Conservation (phyloP, 768 basidiomycete genomes). For the Amanita jacksonii region DNA sequence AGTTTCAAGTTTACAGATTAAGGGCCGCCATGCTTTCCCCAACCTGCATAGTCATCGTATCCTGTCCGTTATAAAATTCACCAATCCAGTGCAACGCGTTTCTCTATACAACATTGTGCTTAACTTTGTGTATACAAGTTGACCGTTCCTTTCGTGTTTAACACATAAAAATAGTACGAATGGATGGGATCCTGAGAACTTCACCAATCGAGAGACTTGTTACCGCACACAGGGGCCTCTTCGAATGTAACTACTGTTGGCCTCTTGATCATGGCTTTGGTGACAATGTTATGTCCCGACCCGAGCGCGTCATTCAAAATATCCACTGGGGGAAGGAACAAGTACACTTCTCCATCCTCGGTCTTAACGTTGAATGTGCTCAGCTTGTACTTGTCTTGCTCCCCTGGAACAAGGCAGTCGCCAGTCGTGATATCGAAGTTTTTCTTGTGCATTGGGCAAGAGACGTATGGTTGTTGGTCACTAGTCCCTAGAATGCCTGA, state of each 20-base stretch:
- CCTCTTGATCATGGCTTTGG: background rate
- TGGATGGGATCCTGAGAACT: too few relatives aligned
- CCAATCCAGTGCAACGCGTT: too few relatives aligned
- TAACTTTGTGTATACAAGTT: too few relatives aligned
- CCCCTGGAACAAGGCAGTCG: conserved; percentile 2
- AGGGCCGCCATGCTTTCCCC: background rate
- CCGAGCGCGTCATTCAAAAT: conserved; percentile 2
- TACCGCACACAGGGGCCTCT: conserved; percentile 1
- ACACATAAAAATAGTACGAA: too few relatives aligned
- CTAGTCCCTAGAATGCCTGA: conserved; percentile 65
- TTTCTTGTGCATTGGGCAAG: conserved; percentile 44
- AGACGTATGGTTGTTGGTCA: conserved; percentile 33
- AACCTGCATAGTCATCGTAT: background rate
- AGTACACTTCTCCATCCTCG: background rate
- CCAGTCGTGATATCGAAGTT: conserved; percentile 4
- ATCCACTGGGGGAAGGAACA: conserved; percentile 1
- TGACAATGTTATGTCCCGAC: background rate
- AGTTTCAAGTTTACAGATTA: conserved; percentile 67
- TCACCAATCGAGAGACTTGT: conserved; percentile 4
- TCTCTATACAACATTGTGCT: too few relatives aligned
- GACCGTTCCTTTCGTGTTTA: too few relatives aligned
- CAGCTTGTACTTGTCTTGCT: conserved; percentile 5
- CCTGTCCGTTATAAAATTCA: too few relatives aligned
- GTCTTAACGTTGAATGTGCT: background rate
- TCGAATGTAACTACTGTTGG: background rate